Evolutionary conservation across 2,329 filamentous ascomycete species (phyloP), one percentile per base, ranked within the genome.

Genomic region (Tetracladium maxilliforme): DNA sequence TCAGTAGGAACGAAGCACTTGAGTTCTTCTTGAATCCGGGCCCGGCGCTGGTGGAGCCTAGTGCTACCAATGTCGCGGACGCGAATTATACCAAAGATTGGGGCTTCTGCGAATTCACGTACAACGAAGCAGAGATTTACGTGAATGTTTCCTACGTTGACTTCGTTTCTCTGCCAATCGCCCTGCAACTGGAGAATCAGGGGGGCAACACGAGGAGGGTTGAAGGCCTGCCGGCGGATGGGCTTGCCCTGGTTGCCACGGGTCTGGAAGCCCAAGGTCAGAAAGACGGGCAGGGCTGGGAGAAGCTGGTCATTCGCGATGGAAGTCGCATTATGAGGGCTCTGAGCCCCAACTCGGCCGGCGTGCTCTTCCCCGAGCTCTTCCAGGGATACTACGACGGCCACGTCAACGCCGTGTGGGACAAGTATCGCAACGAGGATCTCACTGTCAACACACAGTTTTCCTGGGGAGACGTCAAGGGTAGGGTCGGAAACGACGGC

Each of bases 81-180:
- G 48, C 59, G 3, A 80, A 78, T 44, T 70, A 70, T 41, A 51
- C 62, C 18, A 49, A 64, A 22, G 49, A 58, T 30, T 81, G 74
- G 74, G 64, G 60, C 15, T 81, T 80, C 42, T 70, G 62, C 51
- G 75, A 81, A 47, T 72, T 78, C 38, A 76, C 72, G 10, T 76
- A 64, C 48, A 77, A 77, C 45, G 38, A 48, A 18, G 40, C 44
- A 16, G 58, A 77, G 45, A 49, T 79, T 5, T 80, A 68, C 41
- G 70, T 66, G 37, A 79, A 79, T 37, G 72, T 86, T 38, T 70
- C 61, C 33, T 75, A 77, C 43, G 80, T 86, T 26, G 79, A 86
- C 52, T 86, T 86, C 48, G 64, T 83, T 32, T 55, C 56, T 37
- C 44, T 76, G 36, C 72, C 75, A n/a, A 61, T 77, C 25, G 61